These are phyloP conservation scores for Pseudocercospora eumusae DNA, from an alignment of 2,329 filamentous ascomycete genomes.

Conservation along the genomic window DNA sequence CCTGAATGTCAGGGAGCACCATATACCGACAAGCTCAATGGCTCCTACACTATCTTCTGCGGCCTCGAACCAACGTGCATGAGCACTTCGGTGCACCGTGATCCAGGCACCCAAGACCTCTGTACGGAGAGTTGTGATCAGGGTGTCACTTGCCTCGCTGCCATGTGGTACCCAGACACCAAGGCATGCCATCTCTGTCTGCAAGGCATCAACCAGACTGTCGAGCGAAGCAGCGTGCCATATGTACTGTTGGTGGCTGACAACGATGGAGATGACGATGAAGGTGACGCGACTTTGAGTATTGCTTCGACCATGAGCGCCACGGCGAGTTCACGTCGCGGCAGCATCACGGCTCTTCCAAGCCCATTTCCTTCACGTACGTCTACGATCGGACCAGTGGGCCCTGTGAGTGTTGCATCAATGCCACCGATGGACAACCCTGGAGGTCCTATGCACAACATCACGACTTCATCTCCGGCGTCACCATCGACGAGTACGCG, in stretches of 20 bases:
- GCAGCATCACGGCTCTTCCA: conserved; percentile 25
- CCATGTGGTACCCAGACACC: conserved; percentile 25
- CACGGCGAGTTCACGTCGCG: background rate
- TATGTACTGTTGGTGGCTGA: conserved; percentile 28
- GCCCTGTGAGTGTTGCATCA: conserved; percentile 15
- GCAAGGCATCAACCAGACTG: conserved; percentile 25
- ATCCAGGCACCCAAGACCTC: conserved; percentile 23
- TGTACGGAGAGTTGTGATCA: conserved; percentile 33
- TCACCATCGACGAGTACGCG: conserved; percentile 5
- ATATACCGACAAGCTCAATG: conserved; percentile 30
- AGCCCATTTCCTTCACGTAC: conserved; percentile 17
- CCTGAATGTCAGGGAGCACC: conserved; percentile 30
- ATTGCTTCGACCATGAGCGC: conserved; percentile 12
- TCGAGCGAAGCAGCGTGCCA: conserved; percentile 13
- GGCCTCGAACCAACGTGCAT: conserved; percentile 29
- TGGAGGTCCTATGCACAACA: conserved; percentile 11
- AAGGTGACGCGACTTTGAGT: conserved; percentile 8
- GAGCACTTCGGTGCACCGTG: conserved; percentile 21
- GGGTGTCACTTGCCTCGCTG: conserved; percentile 31
- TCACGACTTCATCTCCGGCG: conserved; percentile 9
- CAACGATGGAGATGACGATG: conserved; percentile 22
- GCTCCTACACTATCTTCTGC: conserved; percentile 32
- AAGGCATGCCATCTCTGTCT: conserved; percentile 30
- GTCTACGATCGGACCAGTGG: conserved; percentile 9
- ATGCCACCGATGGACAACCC: conserved; percentile 9